Percentiles rank a stretch among this genome's conserved stretches.
Evolutionary conservation across 768 basidiomycete genomes (phyloP).

Genomic region (Omphalotus guepiniiformis): DNA sequence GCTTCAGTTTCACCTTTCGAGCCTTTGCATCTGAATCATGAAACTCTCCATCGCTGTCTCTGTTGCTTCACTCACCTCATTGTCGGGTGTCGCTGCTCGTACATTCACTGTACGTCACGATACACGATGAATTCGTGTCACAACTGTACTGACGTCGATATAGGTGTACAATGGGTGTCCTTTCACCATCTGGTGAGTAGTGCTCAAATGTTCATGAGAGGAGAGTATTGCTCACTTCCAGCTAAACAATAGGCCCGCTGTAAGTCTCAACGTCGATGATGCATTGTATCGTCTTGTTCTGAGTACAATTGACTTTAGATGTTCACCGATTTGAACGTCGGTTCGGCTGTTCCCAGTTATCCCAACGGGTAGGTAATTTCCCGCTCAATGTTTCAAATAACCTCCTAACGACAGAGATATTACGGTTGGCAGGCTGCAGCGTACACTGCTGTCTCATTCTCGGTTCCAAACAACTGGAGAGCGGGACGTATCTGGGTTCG

Average conservation of each 20-base stretch:
- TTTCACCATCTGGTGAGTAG: constrained; percentile 47
- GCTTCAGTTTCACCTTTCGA: not conserved
- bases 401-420: not conserved
- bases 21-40: constrained; percentile 1
- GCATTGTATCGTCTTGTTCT: too few relatives aligned
- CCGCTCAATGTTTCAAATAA: too few relatives aligned
- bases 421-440: constrained; percentile 18
- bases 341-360: constrained; percentile 27
- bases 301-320: constrained; percentile 12
- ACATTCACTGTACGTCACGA: constrained; percentile 7
- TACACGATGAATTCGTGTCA: too few relatives aligned
- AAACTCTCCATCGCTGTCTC: constrained; percentile 3
- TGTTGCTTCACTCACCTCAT: not conserved
- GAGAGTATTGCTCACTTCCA: not conserved
- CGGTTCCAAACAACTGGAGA: constrained; percentile 51
- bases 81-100: constrained; percentile 7
- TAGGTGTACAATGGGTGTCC: constrained; percentile 25
- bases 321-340: constrained; percentile 43
- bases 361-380: constrained; percentile 24
- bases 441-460: constrained; percentile 27
- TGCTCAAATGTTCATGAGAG: constrained; percentile 32
- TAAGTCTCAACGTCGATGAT: not conserved
- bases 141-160: not conserved
- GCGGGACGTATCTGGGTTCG: constrained; percentile 35
- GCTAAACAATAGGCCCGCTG: not conserved